A percentile compares a stretch with the other conserved stretches of the same genome.
Evolutionary conservation across 2,329 filamentous ascomycete genomes (phyloP).

Genomic region (Endocalyx cinctus): DNA sequence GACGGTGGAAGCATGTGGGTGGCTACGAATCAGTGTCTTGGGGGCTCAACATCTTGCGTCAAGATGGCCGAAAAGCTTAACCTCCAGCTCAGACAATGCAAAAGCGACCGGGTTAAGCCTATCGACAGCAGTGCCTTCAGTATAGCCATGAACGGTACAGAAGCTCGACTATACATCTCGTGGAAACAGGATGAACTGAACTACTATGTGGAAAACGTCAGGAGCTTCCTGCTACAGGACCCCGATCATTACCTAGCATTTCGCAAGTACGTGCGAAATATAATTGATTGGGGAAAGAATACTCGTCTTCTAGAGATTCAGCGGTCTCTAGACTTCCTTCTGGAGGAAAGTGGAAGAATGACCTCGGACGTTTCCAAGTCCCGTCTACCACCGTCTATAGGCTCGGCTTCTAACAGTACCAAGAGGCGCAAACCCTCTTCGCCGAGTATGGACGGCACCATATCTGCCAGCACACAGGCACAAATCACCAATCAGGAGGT

Average conservation of each 20-base stretch:
- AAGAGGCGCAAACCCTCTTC: no score
- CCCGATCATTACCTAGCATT: conserved; percentile 26
- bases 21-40: conserved; percentile 32
- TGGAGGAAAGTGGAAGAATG: conserved; percentile 2
- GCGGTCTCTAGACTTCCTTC: conserved; percentile 2
- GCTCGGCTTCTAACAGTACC: not conserved
- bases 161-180: conserved; percentile 29
- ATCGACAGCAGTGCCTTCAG: conserved; percentile 26
- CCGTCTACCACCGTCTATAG: conserved; percentile 1
- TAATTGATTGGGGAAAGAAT: conserved; percentile 31
- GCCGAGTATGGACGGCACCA: no score
- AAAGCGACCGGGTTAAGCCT: conserved; percentile 11
- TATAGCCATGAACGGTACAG: conserved; percentile 29
- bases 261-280: conserved; percentile 28
- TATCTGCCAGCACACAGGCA: no score
- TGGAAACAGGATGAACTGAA: conserved; percentile 29
- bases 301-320: conserved; percentile 22
- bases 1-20: conserved; percentile 28
- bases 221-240: conserved; percentile 25
- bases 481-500: no score
- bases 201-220: conserved; percentile 24
- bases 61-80: conserved; percentile 19
- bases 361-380: conserved; percentile 1
- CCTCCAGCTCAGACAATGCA: conserved; percentile 6
- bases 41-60: conserved; percentile 26